Evolutionary conservation across 257 asterid genomes (phyloP).

Genomic region (Solanum corneliomulleri): DNA sequence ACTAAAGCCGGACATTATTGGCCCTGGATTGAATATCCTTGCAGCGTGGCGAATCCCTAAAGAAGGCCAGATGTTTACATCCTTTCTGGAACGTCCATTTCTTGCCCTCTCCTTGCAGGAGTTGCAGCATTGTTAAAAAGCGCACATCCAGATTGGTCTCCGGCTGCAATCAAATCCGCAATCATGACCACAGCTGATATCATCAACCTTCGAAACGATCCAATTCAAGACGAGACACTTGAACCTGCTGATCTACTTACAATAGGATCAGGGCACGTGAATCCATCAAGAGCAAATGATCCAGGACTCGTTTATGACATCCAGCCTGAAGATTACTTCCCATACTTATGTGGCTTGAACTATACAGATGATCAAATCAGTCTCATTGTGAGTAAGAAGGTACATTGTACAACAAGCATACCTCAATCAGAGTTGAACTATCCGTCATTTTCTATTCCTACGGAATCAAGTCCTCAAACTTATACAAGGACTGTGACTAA

Average conservation of each 20-base stretch:
- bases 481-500: not conserved
- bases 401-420: not conserved
- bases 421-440: conserved; percentile 1
- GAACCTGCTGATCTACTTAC: not conserved
- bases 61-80: not conserved
- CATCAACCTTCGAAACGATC: not conserved
- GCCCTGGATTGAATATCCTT: not conserved
- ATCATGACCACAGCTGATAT: not conserved
- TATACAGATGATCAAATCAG: not conserved
- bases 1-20: not conserved
- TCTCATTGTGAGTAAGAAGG: not conserved
- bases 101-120: not conserved
- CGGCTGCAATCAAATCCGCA: not conserved
- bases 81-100: not conserved
- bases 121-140: not conserved
- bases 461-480: not conserved
- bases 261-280: conserved; percentile 4
- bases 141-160: not conserved
- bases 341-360: conserved; percentile 1
- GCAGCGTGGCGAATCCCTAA: not conserved
- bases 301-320: conserved; percentile 10
- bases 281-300: conserved; percentile 1
- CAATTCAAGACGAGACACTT: not conserved
- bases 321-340: not conserved
- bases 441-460: conserved; percentile 7